Conservation (phyloP, 2,329 filamentous ascomycete genomes). For the Pochonia chlamydosporia region DNA sequence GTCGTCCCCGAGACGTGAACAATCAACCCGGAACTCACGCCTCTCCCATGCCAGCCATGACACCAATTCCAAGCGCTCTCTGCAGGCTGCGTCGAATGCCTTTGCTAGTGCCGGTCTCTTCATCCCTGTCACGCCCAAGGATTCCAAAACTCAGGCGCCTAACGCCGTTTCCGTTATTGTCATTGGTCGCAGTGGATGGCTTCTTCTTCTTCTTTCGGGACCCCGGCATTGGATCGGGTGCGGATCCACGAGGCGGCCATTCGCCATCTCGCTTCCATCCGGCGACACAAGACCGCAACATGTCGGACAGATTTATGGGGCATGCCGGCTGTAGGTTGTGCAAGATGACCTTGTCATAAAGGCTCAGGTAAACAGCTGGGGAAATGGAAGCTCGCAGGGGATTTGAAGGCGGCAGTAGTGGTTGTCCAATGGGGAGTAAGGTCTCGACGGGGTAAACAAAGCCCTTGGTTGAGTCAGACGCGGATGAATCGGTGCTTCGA, state of each 20-base stretch:
- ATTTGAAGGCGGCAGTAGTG: conserved; percentile 67
- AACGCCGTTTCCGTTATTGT: conserved; percentile 22
- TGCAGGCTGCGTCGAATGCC: conserved; percentile 41
- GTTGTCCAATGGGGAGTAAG: conserved; percentile 66
- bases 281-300: conserved; percentile 73
- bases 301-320: conserved; percentile 79
- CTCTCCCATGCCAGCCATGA: conserved; percentile 2
- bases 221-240: conserved; percentile 28
- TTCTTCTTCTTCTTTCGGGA: conserved; percentile 35
- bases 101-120: conserved; percentile 27
- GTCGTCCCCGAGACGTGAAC: conserved; percentile 2
- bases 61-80: conserved; percentile 37
- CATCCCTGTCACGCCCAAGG: conserved; percentile 34
- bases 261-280: conserved; percentile 93
- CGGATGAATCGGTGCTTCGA: conserved; percentile 27
- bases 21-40: not conserved
- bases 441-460: conserved; percentile 47
- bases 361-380: conserved; percentile 66
- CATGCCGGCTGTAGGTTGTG: conserved; percentile 77
- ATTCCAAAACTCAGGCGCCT: conserved; percentile 44
- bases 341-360: conserved; percentile 85
- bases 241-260: conserved; percentile 65
- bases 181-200: conserved; percentile 12
- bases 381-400: conserved; percentile 73
- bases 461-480: conserved; percentile 16